phyloP scores from a whole-genome alignment of 257 asterid species.

The Solanum boliviense region DNA sequence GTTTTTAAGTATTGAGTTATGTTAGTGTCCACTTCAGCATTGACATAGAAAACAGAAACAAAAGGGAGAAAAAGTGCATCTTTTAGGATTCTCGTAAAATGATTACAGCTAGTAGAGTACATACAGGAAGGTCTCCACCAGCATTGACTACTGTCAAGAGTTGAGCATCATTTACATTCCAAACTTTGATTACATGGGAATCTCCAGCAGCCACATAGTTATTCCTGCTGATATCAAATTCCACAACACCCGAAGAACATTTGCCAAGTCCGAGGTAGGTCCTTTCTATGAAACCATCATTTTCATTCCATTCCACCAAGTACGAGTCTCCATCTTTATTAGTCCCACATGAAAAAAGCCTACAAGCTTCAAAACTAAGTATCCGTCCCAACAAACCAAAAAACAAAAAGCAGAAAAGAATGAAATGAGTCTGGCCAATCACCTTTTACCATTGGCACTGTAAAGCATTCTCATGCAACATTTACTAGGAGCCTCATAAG shows the following conservation, averaged over 20 bases:
- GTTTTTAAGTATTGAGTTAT: neutral
- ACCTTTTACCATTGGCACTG: slow-evolving; percentile 51
- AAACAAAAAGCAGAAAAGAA: neutral
- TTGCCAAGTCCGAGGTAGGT: slow-evolving; percentile 42
- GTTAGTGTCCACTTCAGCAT: neutral
- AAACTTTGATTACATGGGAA: slow-evolving; percentile 47
- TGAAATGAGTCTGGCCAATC: neutral
- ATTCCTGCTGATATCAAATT: slow-evolving; percentile 30
- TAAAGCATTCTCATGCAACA: slow-evolving; percentile 56
- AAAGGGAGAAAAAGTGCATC: neutral
- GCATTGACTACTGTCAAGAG: slow-evolving; percentile 35
- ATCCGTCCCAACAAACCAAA: neutral
- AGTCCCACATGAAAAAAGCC: slow-evolving; percentile 74
- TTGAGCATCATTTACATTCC: slow-evolving; percentile 45
- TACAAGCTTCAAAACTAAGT: slow-evolving; percentile 18
- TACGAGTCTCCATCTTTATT: slow-evolving; percentile 44
- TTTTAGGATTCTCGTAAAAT: neutral
- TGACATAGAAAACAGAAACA: neutral
- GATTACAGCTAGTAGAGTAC: slow-evolving; percentile 1
- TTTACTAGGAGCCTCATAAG: slow-evolving; percentile 38
- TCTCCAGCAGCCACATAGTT: slow-evolving; percentile 58
- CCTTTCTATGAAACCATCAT: slow-evolving; percentile 37
- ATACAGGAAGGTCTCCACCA: slow-evolving; percentile 55
- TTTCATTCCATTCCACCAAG: slow-evolving; percentile 57
- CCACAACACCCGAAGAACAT: slow-evolving; percentile 24